phyloP scores from a whole-genome alignment of 176 grass and related monocot species.

The Thalia dealbata region DNA sequence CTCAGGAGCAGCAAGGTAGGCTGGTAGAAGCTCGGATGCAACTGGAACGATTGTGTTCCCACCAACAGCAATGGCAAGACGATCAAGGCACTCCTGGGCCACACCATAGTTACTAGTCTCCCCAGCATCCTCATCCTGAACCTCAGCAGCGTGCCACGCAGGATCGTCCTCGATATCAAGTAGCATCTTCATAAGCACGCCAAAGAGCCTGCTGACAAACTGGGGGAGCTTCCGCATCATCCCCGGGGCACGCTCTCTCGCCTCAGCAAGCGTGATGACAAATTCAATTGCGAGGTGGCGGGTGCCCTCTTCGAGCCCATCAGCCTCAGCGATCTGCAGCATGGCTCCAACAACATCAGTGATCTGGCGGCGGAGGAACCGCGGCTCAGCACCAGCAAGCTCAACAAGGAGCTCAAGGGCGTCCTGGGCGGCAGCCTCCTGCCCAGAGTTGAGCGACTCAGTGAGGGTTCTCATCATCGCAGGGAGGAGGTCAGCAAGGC shows the following conservation, averaged over 20 bases:
- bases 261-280: constrained; percentile 85
- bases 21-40: constrained; percentile 75
- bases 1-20: constrained; percentile 61
- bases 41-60: constrained; percentile 87
- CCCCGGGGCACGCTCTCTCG: constrained; percentile 76
- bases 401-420: constrained; percentile 90
- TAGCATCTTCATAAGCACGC: constrained; percentile 95
- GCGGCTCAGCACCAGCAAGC: constrained; percentile 69
- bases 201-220: constrained; percentile 82
- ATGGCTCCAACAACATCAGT: constrained; percentile 80
- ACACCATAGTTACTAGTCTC: constrained; percentile 89
- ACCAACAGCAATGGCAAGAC: constrained; percentile 76
- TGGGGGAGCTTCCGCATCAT: constrained; percentile 95
- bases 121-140: constrained; percentile 82
- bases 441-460: constrained; percentile 67
- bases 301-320: constrained; percentile 71
- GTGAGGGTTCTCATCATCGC: constrained; percentile 92
- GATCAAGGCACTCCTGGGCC: constrained; percentile 90
- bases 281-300: constrained; percentile 89
- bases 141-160: constrained; percentile 72
- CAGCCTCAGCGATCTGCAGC: constrained; percentile 71
- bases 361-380: constrained; percentile 81
- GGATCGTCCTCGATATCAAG: constrained; percentile 92
- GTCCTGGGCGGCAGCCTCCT: constrained; percentile 87
- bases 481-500: constrained; percentile 74